A percentile compares a stretch with the other conserved stretches of the same genome.
These are phyloP conservation scores for Secale cereale DNA, from an alignment of 176 grass and related monocot species.

Conservation along the genomic window DNA sequence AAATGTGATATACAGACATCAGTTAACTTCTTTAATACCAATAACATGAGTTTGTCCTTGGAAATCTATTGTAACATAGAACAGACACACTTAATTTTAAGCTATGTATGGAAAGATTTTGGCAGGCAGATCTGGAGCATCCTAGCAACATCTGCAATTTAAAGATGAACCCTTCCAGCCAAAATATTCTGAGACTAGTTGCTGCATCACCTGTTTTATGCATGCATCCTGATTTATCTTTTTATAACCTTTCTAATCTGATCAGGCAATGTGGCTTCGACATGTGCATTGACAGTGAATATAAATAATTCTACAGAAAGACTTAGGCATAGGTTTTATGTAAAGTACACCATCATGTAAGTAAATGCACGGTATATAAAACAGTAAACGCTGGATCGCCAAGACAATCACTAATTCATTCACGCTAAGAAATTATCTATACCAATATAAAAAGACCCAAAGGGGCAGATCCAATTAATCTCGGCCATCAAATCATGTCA, in stretches of 20 bases:
- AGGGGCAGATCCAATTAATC: too few species aligned
- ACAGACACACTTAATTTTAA: background rate
- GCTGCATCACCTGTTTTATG: background rate
- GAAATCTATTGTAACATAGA: conserved; percentile 13
- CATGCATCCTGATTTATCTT: background rate
- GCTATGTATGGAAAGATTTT: conserved; percentile 13
- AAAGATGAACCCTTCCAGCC: conserved; percentile 7
- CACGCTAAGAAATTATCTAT: background rate
- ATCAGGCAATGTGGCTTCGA: background rate
- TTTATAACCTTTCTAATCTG: background rate
- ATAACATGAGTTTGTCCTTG: background rate
- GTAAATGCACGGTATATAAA: background rate
- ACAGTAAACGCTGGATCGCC: background rate
- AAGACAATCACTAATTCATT: background rate
- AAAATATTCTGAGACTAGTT: background rate
- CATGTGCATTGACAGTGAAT: conserved; percentile 5
- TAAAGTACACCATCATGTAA: background rate
- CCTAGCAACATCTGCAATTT: background rate
- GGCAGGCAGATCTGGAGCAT: background rate
- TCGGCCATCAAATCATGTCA: too few species aligned
- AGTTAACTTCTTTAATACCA: background rate
- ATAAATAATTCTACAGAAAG: conserved; percentile 1
- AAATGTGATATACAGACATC: background rate
- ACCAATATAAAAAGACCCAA: too few species aligned
- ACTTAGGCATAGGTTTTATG: background rate